Conservation (phyloP, 768 basidiomycete species). For the Russula earlei region DNA sequence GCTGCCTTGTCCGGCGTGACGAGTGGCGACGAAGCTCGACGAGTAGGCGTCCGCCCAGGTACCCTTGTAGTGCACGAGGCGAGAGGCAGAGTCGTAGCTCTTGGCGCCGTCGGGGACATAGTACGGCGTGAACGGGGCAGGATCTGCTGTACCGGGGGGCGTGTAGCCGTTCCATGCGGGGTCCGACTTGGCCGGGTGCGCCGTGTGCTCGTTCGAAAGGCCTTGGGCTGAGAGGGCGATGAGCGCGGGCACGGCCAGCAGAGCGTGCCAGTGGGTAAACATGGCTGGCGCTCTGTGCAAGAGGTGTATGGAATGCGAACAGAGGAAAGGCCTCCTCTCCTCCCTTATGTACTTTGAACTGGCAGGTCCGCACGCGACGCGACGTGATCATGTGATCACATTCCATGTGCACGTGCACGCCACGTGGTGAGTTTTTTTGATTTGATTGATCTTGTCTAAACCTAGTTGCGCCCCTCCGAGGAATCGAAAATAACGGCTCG, state of each 20-base stretch:
- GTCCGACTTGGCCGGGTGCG: constrained; percentile 22
- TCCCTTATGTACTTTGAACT: too few species aligned
- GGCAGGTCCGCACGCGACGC: background rate
- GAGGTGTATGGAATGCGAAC: constrained; percentile 7
- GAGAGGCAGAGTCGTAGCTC: constrained; percentile 61
- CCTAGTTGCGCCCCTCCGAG: too few species aligned
- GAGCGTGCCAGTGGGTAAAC: background rate
- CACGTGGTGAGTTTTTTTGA: too few species aligned
- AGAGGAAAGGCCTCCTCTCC: background rate
- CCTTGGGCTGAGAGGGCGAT: background rate
- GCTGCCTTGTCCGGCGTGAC: constrained; percentile 40
- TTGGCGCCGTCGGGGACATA: constrained; percentile 67
- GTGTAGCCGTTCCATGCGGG: constrained; percentile 65
- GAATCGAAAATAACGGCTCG: too few species aligned
- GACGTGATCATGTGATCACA: background rate
- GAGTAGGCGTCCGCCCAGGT: constrained; percentile 50
- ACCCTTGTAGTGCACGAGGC: constrained; percentile 53
- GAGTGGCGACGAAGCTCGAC: constrained; percentile 39
- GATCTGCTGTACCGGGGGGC: constrained; percentile 38
- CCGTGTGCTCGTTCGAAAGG: background rate
- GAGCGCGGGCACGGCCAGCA: background rate
- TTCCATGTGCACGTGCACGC: background rate
- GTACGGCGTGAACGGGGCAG: constrained; percentile 50
- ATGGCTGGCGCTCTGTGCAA: background rate
- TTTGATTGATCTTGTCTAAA: too few species aligned